Percentiles rank a stretch among this genome's conserved stretches.
phyloP scores from a whole-genome alignment of 2,329 filamentous ascomycete genomes.

The Ambrosiella beaveri region DNA sequence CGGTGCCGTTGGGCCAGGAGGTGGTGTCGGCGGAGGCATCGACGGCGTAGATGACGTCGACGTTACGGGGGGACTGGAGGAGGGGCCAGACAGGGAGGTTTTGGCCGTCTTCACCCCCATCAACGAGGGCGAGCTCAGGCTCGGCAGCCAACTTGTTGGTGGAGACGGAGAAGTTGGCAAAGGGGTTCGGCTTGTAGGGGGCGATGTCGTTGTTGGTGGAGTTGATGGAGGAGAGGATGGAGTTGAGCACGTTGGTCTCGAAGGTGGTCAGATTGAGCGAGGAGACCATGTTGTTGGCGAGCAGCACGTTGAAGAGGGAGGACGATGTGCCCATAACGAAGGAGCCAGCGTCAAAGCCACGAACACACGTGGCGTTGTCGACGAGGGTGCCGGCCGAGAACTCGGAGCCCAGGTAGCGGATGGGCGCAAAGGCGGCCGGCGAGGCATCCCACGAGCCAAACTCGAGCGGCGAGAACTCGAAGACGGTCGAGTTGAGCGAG shows the following conservation, averaged over 20 bases:
- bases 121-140: conserved; percentile 51
- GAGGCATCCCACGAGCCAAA: conserved; percentile 46
- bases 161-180: conserved; percentile 31
- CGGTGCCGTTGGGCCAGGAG: conserved; percentile 44
- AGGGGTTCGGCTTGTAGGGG: conserved; percentile 46
- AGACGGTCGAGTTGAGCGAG: conserved; percentile 40
- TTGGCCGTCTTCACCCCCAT: conserved; percentile 63
- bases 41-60: conserved; percentile 48
- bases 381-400: conserved; percentile 32
- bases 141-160: conserved; percentile 27
- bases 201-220: conserved; percentile 56
- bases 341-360: conserved; percentile 62
- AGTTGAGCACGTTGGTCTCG: conserved; percentile 24
- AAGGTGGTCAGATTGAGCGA: conserved; percentile 17
- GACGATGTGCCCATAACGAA: conserved; percentile 73
- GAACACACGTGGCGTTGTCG: conserved; percentile 29
- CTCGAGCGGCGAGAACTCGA: conserved; percentile 49
- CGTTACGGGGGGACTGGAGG: conserved; percentile 28
- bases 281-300: conserved; percentile 25
- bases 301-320: conserved; percentile 64
- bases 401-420: conserved; percentile 41
- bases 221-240: conserved; percentile 39
- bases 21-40: conserved; percentile 47
- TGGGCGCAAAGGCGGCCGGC: conserved; percentile 41
- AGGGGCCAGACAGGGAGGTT: conserved; percentile 63